Evolutionary conservation across 192 early-diverging fungal species (phyloP).

Genomic region (Allomyces macrogynus): DNA sequence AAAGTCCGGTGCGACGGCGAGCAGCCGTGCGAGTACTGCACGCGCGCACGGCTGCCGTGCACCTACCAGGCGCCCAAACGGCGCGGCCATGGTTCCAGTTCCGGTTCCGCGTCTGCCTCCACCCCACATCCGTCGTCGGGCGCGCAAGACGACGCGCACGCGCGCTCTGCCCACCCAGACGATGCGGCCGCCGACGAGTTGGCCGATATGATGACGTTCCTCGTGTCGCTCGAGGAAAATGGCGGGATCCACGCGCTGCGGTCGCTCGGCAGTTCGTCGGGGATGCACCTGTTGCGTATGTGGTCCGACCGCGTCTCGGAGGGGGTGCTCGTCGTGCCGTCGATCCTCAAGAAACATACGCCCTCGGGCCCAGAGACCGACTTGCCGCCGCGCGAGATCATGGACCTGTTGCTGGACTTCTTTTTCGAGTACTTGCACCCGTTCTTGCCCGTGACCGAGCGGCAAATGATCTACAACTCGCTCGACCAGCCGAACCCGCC

Average conservation of each 20-base stretch:
- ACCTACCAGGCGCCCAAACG: background rate
- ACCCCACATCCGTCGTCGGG: background rate
- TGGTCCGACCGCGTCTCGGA: background rate
- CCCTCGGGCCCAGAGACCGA: background rate
- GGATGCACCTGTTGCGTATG: background rate
- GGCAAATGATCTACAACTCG: background rate
- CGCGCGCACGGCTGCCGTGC: background rate
- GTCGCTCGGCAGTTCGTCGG: background rate
- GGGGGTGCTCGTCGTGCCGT: background rate
- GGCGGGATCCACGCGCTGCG: background rate
- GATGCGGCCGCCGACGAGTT: background rate
- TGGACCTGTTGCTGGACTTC: background rate
- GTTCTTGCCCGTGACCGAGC: background rate
- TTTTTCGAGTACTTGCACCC: background rate
- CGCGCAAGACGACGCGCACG: background rate
- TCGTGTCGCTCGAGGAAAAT: background rate
- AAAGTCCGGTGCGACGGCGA: background rate
- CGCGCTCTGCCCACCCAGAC: background rate
- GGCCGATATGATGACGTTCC: background rate
- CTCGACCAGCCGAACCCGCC: background rate
- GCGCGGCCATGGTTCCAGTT: background rate
- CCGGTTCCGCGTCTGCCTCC: background rate
- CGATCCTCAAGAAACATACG: background rate
- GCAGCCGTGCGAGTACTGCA: background rate
- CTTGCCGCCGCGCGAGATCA: background rate